phyloP scores from a whole-genome alignment of 176 grass and related monocot species.

The Neostapfia colusana region DNA sequence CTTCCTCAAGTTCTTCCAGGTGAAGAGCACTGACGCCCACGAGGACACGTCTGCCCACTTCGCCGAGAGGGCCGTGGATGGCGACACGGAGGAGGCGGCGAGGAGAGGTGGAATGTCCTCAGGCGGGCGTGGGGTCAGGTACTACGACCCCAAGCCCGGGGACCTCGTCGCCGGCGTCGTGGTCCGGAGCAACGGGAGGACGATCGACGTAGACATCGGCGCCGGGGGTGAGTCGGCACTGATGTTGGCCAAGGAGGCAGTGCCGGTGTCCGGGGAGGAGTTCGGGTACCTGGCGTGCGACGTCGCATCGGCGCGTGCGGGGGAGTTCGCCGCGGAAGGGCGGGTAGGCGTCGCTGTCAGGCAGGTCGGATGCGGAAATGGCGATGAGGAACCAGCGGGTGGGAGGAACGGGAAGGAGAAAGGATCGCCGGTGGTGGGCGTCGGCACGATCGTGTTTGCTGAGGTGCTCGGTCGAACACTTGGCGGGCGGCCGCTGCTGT shows the following conservation, averaged over 20 bases:
- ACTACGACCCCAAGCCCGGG: constrained; percentile 69
- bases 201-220: constrained; percentile 64
- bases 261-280: constrained; percentile 57
- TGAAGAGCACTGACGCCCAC: constrained; percentile 33
- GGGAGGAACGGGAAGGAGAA: constrained; percentile 40
- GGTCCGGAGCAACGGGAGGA: constrained; percentile 56
- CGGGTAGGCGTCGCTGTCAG: constrained; percentile 61
- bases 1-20: constrained; percentile 77
- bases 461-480: constrained; percentile 86
- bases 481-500: constrained; percentile 74
- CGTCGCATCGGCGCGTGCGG: constrained; percentile 34
- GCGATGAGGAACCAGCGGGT: not conserved
- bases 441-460: constrained; percentile 63
- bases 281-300: constrained; percentile 51
- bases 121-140: constrained; percentile 33
- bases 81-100: not conserved
- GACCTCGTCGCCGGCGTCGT: constrained; percentile 80
- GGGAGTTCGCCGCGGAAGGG: constrained; percentile 42
- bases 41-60: not conserved
- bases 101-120: not conserved
- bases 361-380: constrained; percentile 6
- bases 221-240: constrained; percentile 52
- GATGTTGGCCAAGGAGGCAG: constrained; percentile 75
- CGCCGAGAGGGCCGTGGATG: not conserved
- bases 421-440: constrained; percentile 39